A percentile compares a stretch with the other conserved stretches of the same genome.
These are phyloP conservation scores for Colletotrichum sp. DNA, from an alignment of 2,329 filamentous ascomycete genomes.

Conservation along the genomic window DNA sequence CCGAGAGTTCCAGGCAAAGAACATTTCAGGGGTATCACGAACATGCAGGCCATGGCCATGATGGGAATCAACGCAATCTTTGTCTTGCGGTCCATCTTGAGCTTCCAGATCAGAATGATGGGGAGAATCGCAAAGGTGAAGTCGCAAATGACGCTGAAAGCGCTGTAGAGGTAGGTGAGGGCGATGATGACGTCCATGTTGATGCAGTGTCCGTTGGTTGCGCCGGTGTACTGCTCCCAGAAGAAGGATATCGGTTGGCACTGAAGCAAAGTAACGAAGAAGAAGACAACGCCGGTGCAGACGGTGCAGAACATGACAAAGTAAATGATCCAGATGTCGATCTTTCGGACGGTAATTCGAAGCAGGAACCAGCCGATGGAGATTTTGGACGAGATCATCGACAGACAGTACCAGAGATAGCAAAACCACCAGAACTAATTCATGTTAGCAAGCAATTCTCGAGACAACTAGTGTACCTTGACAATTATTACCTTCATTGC, in stretches of 20 bases:
- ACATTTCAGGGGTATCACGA: slow-evolving; percentile 35
- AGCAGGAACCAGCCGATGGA: slow-evolving; percentile 31
- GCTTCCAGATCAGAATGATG: slow-evolving; percentile 57
- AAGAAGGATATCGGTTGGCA: slow-evolving; percentile 32
- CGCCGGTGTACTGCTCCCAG: slow-evolving; percentile 27
- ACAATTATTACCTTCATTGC: slow-evolving; percentile 38
- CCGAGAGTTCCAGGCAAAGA: neutral
- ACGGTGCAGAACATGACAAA: slow-evolving; percentile 30
- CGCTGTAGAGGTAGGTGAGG: slow-evolving; percentile 59
- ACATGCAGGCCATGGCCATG: slow-evolving; percentile 62
- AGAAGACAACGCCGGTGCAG: slow-evolving; percentile 32
- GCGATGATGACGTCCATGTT: slow-evolving; percentile 48
- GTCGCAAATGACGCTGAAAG: slow-evolving; percentile 54
- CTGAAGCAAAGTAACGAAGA: slow-evolving; percentile 35
- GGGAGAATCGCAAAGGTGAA: slow-evolving; percentile 59
- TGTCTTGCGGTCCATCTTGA: slow-evolving; percentile 59
- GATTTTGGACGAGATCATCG: slow-evolving; percentile 40
- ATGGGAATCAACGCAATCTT: slow-evolving; percentile 59
- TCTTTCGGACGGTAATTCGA: slow-evolving; percentile 26
- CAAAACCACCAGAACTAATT: slow-evolving; percentile 42
- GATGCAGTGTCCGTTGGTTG: slow-evolving; percentile 29
- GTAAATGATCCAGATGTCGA: slow-evolving; percentile 32
- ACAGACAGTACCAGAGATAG: slow-evolving; percentile 40
- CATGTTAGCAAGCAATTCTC: neutral
- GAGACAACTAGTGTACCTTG: neutral